These are phyloP conservation scores for Gigaspora rosea DNA, from an alignment of 192 early-diverging fungal genomes.

Conservation along the genomic window DNA sequence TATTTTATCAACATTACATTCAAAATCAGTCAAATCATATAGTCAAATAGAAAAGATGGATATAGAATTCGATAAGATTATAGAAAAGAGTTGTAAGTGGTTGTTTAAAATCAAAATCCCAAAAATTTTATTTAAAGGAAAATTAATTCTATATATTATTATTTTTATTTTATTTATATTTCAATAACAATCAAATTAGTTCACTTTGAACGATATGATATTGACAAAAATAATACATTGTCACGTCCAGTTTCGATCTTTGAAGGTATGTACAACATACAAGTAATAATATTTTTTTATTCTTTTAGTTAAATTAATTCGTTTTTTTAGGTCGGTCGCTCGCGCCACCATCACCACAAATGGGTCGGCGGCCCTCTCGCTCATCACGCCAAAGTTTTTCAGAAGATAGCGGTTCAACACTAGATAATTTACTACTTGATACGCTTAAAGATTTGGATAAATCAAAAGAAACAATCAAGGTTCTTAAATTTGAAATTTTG, in stretches of 20 bases:
- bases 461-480: constrained; percentile 37
- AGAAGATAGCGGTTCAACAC: neutral
- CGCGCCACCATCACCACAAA: neutral
- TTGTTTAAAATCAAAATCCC: neutral
- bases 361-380: neutral
- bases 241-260: neutral
- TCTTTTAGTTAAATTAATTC: neutral
- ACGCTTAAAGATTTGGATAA: constrained; percentile 27
- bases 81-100: constrained; percentile 45
- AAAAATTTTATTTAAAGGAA: neutral
- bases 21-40: constrained; percentile 40
- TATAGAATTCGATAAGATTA: constrained; percentile 43
- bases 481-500: neutral
- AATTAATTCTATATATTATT: neutral
- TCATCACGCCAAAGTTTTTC: constrained; percentile 21
- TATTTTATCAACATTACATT: constrained; percentile 35
- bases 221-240: neutral
- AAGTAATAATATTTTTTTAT: neutral
- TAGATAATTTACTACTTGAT: neutral
- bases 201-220: neutral
- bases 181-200: neutral
- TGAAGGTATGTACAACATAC: neutral
- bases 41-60: constrained; percentile 49
- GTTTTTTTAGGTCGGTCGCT: neutral
- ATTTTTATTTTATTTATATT: neutral